Base-by-base conservation (phyloP, 2,329 filamentous ascomycete genomes). In the Exophiala aquamarina region DNA sequence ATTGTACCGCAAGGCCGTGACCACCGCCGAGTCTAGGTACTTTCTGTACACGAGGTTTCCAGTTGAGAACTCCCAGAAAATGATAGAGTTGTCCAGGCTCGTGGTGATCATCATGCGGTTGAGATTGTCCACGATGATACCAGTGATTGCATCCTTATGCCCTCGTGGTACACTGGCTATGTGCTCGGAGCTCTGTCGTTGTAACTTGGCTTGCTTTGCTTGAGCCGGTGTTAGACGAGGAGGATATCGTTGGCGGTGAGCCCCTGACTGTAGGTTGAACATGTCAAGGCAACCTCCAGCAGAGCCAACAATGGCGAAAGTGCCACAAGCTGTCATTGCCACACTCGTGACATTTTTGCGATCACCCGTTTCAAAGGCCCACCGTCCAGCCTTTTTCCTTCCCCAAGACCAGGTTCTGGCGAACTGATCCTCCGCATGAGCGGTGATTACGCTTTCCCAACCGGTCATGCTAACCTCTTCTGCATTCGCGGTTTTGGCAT, bases 401-500 rank as follows among this genome's bases (percentile, higher is more conserved):
- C 92, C 93, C 91, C 93, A 97, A 70, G 96, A 96, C 93, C 93
- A 98, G 1, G 93, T 97, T 43, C 93, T 82, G 14, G 90, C 93
- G 63, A 81, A 87, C 35, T 83, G 79, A 62, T 97, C 92, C 41
- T 86, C 82, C 61, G 85, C 85, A 64, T 98, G 94, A 8, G 90
- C 92, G 3, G 93, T 98, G 2, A 98, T 82, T 5, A 98, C 84
- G 63, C 92, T 96, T 67, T 98, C 94, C 93, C 93, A 98, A 1
- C 93, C 93, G 2, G 91, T 95, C 73, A 83, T 83, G 38, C 83
- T 75, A 57, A 89, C 84, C 2, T 86, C 83, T 66, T 90, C 84
- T 8, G 77, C 71, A n/a, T 78, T 82, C 46, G 83, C 81, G 19
- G 75, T 73, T 59, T 82, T 81, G 1, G 80, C 79, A 65, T 91